Percentiles rank a stretch among this genome's conserved stretches.
Evolutionary conservation across 2,329 filamentous ascomycete species (phyloP).

Genomic region (Pseudogymnoascus sp.): DNA sequence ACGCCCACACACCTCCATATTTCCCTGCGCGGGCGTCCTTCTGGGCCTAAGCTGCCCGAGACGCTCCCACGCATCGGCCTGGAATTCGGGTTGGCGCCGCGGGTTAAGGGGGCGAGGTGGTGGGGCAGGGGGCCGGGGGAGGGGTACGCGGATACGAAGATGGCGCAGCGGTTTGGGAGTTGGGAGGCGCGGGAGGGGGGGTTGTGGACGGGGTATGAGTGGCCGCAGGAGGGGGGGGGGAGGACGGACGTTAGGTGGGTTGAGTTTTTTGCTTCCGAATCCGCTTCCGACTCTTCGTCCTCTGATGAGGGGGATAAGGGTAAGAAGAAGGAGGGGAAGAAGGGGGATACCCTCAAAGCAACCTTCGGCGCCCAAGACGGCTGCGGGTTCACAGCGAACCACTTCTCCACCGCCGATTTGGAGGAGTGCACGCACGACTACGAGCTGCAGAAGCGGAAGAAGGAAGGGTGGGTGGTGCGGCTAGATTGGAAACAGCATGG

Average conservation of each 20-base stretch:
- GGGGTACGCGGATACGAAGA: constrained; percentile 58
- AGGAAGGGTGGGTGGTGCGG: constrained; percentile 45
- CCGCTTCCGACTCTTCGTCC: neutral
- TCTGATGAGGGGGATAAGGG: neutral
- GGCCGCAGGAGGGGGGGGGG: constrained; percentile 60
- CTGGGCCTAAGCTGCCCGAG: constrained; percentile 40
- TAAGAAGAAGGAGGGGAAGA: constrained; percentile 18
- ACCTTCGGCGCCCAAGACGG: constrained; percentile 38
- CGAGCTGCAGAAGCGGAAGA: constrained; percentile 43
- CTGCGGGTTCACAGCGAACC: constrained; percentile 47
- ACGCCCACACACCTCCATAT: constrained; percentile 40
- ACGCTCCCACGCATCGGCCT: constrained; percentile 58
- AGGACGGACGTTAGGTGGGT: constrained; percentile 56
- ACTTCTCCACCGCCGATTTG: constrained; percentile 46
- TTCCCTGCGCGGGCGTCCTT: constrained; percentile 39
- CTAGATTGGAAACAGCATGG: constrained; percentile 56
- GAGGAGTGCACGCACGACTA: constrained; percentile 49
- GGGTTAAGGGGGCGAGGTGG: constrained; percentile 42
- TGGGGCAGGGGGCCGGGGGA: constrained; percentile 60
- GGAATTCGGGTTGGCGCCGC: constrained; percentile 34
- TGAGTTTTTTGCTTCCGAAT: constrained; percentile 27
- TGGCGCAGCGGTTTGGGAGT: constrained; percentile 48
- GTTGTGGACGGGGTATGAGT: constrained; percentile 55
- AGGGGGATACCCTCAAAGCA: constrained; percentile 33
- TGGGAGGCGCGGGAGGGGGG: constrained; percentile 35